Conservation (phyloP, 2,329 filamentous ascomycete species). For the Zalaria sp. region DNA sequence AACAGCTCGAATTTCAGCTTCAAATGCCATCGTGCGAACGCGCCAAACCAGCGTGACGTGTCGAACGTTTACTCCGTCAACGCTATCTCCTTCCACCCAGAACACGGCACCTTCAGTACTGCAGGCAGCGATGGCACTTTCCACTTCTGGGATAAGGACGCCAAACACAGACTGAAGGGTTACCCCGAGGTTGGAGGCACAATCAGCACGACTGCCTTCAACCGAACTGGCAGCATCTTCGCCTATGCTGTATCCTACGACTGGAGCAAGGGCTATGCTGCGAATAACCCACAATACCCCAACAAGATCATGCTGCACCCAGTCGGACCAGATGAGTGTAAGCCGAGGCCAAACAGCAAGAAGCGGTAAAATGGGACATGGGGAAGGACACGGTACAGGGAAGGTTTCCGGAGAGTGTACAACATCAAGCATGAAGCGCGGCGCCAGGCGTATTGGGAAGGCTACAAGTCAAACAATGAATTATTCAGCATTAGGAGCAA, state of each 20-base stretch:
- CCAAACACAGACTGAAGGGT: constrained; percentile 45
- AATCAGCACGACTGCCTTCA: constrained; percentile 88
- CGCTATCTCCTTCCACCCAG: constrained; percentile 92
- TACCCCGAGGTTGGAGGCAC: constrained; percentile 53
- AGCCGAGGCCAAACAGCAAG: constrained; percentile 31
- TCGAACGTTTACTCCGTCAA: constrained; percentile 93
- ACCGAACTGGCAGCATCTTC: constrained; percentile 55
- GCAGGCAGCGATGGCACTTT: constrained; percentile 93
- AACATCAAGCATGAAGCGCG: not conserved
- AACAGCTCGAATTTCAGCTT: constrained; percentile 80
- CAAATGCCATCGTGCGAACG: constrained; percentile 88
- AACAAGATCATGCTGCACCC: constrained; percentile 39
- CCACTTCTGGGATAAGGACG: constrained; percentile 74
- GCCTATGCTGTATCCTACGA: constrained; percentile 76
- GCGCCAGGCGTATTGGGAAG: not conserved
- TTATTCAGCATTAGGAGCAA: too few species aligned
- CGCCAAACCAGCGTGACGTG: constrained; percentile 46
- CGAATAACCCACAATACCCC: constrained; percentile 52
- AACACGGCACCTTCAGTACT: constrained; percentile 96
- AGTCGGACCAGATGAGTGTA: constrained; percentile 33
- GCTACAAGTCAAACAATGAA: too few species aligned
- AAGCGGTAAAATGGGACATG: constrained; percentile 24
- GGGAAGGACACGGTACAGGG: not conserved
- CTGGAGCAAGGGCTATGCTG: constrained; percentile 91
- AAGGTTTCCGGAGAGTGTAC: not conserved